These are phyloP conservation scores for Aegilops bicornis DNA, from an alignment of 176 grass and related monocot species.

Conservation along the genomic window DNA sequence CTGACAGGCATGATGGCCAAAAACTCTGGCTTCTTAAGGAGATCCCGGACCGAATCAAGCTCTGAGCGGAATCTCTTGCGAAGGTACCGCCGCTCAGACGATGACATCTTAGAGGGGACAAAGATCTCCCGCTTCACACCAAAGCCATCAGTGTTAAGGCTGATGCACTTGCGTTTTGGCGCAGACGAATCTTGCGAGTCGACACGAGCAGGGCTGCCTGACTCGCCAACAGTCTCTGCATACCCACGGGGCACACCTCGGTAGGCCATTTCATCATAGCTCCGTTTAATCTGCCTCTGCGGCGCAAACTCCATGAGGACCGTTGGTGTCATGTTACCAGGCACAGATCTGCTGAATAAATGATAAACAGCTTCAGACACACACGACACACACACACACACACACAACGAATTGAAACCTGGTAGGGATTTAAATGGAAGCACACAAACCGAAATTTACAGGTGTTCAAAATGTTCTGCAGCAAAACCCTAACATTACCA, in stretches of 20 bases:
- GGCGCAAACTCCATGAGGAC: slow-evolving; percentile 54
- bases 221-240: slow-evolving; percentile 54
- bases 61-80: slow-evolving; percentile 60
- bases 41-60: slow-evolving; percentile 50
- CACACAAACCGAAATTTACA: neutral
- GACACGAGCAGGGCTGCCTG: slow-evolving; percentile 52
- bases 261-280: slow-evolving; percentile 41
- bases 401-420: neutral
- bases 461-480: neutral
- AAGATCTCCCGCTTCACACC: slow-evolving; percentile 62
- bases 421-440: neutral
- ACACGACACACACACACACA: neutral
- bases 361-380: slow-evolving; percentile 2
- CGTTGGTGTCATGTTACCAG: slow-evolving; percentile 60
- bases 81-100: slow-evolving; percentile 57
- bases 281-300: slow-evolving; percentile 52
- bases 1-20: neutral
- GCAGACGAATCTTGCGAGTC: slow-evolving; percentile 68
- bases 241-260: slow-evolving; percentile 21
- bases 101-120: slow-evolving; percentile 61
- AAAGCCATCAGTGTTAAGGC: slow-evolving; percentile 54
- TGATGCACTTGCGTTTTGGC: slow-evolving; percentile 85
- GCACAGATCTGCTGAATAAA: slow-evolving; percentile 33
- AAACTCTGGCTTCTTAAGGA: slow-evolving; percentile 55
- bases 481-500: slow-evolving; percentile 32